Evolutionary conservation across 345 rosid species (phyloP), one percentile per base, ranked within the genome.

Genomic region (Salix arbutifolia): DNA sequence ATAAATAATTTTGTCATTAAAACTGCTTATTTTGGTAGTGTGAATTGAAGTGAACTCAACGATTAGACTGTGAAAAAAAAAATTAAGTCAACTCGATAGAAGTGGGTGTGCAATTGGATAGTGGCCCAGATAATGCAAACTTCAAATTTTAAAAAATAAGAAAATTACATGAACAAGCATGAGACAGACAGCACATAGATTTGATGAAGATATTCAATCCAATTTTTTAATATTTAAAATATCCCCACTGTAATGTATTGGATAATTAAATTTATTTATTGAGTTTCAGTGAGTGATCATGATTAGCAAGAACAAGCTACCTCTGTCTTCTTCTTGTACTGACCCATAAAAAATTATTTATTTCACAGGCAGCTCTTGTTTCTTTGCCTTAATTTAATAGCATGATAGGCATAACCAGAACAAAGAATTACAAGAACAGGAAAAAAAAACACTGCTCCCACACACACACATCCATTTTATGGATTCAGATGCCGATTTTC

Each of bases 201-300:
- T 33, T 33, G 37, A 33, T 33, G 37, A 33, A 5, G 69, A 71
- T 70, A 66, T 65, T 67, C 26, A 40, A 74, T 50, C 70, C 70
- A 46, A 3, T 2, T n/a, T 72, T 58, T 31, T 53, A 58, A 19
- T 25, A 23, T 33, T 33, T 38, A 68, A 37, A 30, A 68, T 40
- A 5, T 10, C 10, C 58, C 28, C 14, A 8, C 61, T 26, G 35
- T 25, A 23, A 7, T 6, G 33, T 60, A 23, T 25, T 67, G 48
- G 23, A 8, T 67, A 10, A 67, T 5, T 33, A 12, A 23, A 56
- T 21, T 0, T 40, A 50, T 61, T 46, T 26, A 8, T 38, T 30
- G 60, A 61, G 46, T 33, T 77, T 73, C 48, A 69, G 83, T 66
- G 65, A 83, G 79, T 61, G 44, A 46, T 74, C 2, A 40, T 50